phyloP scores from a whole-genome alignment of 140 eudicot species.

The Stevia rebaudiana region DNA sequence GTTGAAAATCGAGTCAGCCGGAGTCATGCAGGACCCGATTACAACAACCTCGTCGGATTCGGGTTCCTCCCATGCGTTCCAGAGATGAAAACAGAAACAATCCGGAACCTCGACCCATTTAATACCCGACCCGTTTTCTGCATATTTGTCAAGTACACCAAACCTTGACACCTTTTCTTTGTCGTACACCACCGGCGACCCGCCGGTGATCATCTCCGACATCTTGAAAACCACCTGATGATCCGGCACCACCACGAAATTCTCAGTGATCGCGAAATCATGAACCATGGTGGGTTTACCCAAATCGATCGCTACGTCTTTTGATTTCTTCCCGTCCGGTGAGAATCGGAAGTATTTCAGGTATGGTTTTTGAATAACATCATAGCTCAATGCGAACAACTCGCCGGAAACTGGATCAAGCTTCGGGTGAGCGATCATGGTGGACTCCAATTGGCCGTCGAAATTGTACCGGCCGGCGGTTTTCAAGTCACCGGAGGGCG shows the following conservation, averaged over 20 bases:
- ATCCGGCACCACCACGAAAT: constrained; percentile 66
- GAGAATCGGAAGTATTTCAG: constrained; percentile 59
- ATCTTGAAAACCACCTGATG: constrained; percentile 69
- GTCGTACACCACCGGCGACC: constrained; percentile 68
- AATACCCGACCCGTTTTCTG: constrained; percentile 38
- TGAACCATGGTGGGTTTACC: constrained; percentile 64
- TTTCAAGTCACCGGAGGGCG: constrained; percentile 59
- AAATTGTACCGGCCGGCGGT: constrained; percentile 59
- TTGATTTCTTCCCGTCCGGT: constrained; percentile 43
- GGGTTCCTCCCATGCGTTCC: constrained; percentile 77
- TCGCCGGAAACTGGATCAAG: constrained; percentile 73
- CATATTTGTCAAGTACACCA: constrained; percentile 54
- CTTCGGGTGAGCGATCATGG: constrained; percentile 92
- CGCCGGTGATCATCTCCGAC: constrained; percentile 60
- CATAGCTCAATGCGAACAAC: constrained; percentile 67
- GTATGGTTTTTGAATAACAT: constrained; percentile 66
- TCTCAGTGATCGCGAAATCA: constrained; percentile 67
- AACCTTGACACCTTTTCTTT: constrained; percentile 51
- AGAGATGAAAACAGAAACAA: constrained; percentile 64
- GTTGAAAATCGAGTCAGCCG: constrained; percentile 68
- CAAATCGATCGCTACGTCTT: constrained; percentile 46
- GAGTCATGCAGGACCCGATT: constrained; percentile 77
- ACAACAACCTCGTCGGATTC: constrained; percentile 60
- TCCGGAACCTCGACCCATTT: constrained; percentile 70
- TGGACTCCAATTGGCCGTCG: constrained; percentile 39